Conservation (phyloP, 495 filamentous ascomycete genomes). For the Physcia stellaris region DNA sequence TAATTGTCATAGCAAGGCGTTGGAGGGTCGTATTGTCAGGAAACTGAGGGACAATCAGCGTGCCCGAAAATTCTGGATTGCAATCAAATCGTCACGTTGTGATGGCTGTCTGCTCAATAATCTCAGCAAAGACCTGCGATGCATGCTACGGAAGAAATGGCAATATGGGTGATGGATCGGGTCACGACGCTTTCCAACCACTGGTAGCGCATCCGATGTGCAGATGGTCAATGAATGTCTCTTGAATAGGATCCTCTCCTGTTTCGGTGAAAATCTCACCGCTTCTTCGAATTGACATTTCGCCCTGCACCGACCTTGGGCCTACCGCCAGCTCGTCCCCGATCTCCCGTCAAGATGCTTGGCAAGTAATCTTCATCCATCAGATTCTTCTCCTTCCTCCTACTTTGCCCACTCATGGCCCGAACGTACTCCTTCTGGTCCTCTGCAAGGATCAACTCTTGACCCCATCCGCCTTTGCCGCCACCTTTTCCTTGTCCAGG, state of each 20-base stretch:
- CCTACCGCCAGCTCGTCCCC: constrained; percentile 44
- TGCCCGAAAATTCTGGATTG: no score
- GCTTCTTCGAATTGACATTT: constrained; percentile 73
- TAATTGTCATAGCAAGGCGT: background rate
- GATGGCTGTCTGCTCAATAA: no score
- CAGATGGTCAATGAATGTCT: no score
- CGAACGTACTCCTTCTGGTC: constrained; percentile 88
- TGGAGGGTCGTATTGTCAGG: no score
- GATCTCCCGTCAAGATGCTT: constrained; percentile 69
- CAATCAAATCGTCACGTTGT: no score
- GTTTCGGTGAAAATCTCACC: constrained; percentile 19
- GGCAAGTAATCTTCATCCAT: constrained; percentile 95
- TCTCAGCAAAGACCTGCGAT: no score
- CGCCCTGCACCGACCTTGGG: constrained; percentile 74
- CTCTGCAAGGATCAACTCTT: constrained; percentile 69
- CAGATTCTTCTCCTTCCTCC: constrained; percentile 60
- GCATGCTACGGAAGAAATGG: no score
- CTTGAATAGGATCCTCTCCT: no score
- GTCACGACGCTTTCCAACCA: no score
- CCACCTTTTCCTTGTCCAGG: constrained; percentile 45
- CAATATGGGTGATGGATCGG: no score
- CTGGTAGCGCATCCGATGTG: no score
- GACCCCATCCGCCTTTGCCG: constrained; percentile 79
- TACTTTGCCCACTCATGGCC: constrained; percentile 46
- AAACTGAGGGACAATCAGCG: no score